phyloP scores from a whole-genome alignment of 1,284 basidiomycete species.

The Malassezia yamatoensis region DNA sequence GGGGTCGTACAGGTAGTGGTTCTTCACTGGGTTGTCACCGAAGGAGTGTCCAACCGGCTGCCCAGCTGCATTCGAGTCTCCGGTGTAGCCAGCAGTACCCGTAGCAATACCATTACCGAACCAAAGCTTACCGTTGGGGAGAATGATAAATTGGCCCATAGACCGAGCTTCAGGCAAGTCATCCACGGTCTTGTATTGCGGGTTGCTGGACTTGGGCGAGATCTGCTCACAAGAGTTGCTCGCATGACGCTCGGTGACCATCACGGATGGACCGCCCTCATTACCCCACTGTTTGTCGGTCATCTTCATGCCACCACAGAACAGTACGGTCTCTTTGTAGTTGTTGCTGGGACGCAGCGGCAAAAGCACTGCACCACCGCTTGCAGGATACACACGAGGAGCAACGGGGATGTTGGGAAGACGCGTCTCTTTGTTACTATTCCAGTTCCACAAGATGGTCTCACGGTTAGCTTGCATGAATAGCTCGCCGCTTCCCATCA shows the following conservation, averaged over 20 bases:
- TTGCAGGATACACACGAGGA: slow-evolving; percentile 35
- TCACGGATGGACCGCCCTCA: slow-evolving; percentile 26
- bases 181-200: slow-evolving; percentile 25
- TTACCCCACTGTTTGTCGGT: slow-evolving; percentile 28
- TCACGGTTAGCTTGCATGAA: slow-evolving; percentile 30
- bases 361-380: slow-evolving; percentile 30
- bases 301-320: slow-evolving; percentile 36
- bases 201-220: slow-evolving; percentile 21
- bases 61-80: slow-evolving; percentile 23
- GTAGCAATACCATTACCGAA: slow-evolving; percentile 39
- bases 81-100: slow-evolving; percentile 36
- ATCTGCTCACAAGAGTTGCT: slow-evolving; percentile 35
- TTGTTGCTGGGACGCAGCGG: slow-evolving; percentile 28
- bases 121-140: slow-evolving; percentile 36
- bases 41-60: slow-evolving; percentile 41
- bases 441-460: slow-evolving; percentile 31
- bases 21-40: slow-evolving; percentile 32
- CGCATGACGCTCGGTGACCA: slow-evolving; percentile 24
- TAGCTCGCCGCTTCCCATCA: slow-evolving; percentile 33
- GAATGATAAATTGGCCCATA: slow-evolving; percentile 39
- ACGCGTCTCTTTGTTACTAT: slow-evolving; percentile 19
- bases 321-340: slow-evolving; percentile 35
- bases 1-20: slow-evolving; percentile 34
- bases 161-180: slow-evolving; percentile 26
- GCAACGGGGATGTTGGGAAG: slow-evolving; percentile 27